phyloP scores from a whole-genome alignment of 2,329 filamentous ascomycete genomes.

The Colletotrichum salicis region DNA sequence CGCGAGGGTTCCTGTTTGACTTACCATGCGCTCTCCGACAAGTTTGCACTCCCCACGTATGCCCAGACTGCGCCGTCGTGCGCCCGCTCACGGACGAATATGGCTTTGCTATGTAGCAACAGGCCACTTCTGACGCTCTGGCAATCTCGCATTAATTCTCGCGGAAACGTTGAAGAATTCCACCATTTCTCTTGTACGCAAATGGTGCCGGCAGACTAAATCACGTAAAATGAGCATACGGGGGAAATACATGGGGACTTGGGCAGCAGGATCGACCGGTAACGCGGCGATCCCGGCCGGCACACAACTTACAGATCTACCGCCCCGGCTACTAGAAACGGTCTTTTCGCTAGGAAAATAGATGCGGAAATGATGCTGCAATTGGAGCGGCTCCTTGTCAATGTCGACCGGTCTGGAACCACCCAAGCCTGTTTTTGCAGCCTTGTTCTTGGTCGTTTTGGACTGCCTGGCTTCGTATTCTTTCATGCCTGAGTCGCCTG shows the following conservation, averaged over 20 bases:
- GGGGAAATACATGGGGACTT: neutral
- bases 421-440: slow-evolving; percentile 7
- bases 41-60: slow-evolving; percentile 90
- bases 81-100: slow-evolving; percentile 55
- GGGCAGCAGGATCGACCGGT: slow-evolving; percentile 31
- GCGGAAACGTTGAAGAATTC: slow-evolving; percentile 75
- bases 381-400: slow-evolving; percentile 31
- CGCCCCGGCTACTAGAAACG: slow-evolving; percentile 72
- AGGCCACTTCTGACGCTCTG: slow-evolving; percentile 76
- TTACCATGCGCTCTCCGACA: slow-evolving; percentile 93
- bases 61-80: slow-evolving; percentile 68
- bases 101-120: slow-evolving; percentile 88
- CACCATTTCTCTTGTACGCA: slow-evolving; percentile 82
- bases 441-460: slow-evolving; percentile 44
- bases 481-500: slow-evolving; percentile 56
- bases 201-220: slow-evolving; percentile 80
- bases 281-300: slow-evolving; percentile 20
- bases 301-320: slow-evolving; percentile 59
- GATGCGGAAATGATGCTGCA: slow-evolving; percentile 70
- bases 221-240: slow-evolving; percentile 30
- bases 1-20: slow-evolving; percentile 46
- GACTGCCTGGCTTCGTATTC: slow-evolving; percentile 55
- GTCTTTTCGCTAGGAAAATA: slow-evolving; percentile 85
- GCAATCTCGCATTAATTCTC: slow-evolving; percentile 77
- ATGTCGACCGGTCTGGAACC: slow-evolving; percentile 5